phyloP scores from a whole-genome alignment of 257 asterid genomes.

The Striga asiatica region DNA sequence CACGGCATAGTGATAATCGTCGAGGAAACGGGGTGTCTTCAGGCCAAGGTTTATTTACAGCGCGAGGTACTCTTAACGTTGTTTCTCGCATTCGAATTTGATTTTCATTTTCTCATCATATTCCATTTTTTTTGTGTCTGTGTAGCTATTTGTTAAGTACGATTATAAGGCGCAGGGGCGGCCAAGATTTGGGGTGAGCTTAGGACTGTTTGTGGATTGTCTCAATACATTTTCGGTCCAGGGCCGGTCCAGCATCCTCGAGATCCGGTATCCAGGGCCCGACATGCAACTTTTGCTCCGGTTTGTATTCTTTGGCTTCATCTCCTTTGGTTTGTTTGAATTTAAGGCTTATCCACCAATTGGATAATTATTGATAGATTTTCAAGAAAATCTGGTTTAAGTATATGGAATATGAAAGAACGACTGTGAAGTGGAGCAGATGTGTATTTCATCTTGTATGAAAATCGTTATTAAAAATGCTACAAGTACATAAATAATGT shows the following conservation, averaged over 20 bases:
- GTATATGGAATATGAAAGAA: not conserved
- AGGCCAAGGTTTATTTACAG: slow-evolving; percentile 86
- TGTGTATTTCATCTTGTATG: not conserved
- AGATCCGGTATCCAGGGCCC: slow-evolving; percentile 85
- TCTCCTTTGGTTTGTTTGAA: not conserved
- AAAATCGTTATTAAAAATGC: too few relatives aligned
- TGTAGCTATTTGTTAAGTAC: slow-evolving; percentile 63
- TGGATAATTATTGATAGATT: too few relatives aligned
- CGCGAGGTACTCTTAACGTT: slow-evolving; percentile 81
- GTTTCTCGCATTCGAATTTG: not conserved
- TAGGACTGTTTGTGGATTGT: slow-evolving; percentile 81
- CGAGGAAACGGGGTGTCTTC: slow-evolving; percentile 88
- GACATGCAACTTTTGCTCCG: slow-evolving; percentile 93
- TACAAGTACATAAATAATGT: too few relatives aligned
- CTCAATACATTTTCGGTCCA: slow-evolving; percentile 77
- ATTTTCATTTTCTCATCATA: not conserved
- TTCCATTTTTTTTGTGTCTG: not conserved
- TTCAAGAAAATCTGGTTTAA: not conserved
- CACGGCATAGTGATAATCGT: slow-evolving; percentile 89
- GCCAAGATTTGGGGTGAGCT: slow-evolving; percentile 87
- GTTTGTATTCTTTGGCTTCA: slow-evolving; percentile 18
- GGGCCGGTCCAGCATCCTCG: slow-evolving; percentile 53
- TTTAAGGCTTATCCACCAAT: not conserved
- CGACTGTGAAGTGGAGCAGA: not conserved
- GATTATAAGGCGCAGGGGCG: slow-evolving; percentile 71